A percentile compares a stretch with the other conserved stretches of the same genome.
phyloP scores from a whole-genome alignment of 2,329 filamentous ascomycete species.

The Pyricularia pennisetigena region DNA sequence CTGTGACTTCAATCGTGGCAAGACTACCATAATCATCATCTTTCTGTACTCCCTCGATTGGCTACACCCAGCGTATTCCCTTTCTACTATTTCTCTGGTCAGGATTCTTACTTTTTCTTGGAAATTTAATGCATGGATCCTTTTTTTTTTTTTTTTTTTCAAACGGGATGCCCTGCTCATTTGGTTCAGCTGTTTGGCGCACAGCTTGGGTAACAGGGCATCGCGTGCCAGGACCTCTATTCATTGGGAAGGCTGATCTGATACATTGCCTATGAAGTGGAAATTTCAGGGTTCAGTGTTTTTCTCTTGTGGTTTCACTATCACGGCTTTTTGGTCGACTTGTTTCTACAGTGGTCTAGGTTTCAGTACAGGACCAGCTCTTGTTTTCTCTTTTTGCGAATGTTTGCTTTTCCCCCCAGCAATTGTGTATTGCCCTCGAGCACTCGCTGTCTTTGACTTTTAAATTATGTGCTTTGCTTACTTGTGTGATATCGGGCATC shows the following conservation, averaged over 20 bases:
- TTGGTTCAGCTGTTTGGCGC: background rate
- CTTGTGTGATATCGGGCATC: background rate
- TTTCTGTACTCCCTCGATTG: background rate
- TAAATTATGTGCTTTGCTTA: background rate
- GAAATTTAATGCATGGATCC: background rate
- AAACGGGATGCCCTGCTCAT: background rate
- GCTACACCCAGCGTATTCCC: background rate
- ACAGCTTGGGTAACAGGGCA: background rate
- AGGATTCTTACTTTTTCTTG: background rate
- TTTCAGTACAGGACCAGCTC: constrained; percentile 4
- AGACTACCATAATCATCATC: background rate
- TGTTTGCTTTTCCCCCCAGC: background rate
- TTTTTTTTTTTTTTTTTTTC: background rate
- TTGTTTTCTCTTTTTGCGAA: constrained; percentile 1
- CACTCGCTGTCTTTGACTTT: background rate
- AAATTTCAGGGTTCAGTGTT: background rate
- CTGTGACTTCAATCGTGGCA: background rate
- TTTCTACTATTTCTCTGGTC: background rate
- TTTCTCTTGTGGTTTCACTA: constrained; percentile 12
- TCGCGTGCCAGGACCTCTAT: background rate
- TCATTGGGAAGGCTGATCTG: no score
- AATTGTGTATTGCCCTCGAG: background rate
- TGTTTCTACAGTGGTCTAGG: background rate
- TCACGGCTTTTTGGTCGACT: constrained; percentile 2
- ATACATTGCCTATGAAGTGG: no score